phyloP scores from a whole-genome alignment of 2,329 filamentous ascomycete species.

The Scytalidium lignicola region DNA sequence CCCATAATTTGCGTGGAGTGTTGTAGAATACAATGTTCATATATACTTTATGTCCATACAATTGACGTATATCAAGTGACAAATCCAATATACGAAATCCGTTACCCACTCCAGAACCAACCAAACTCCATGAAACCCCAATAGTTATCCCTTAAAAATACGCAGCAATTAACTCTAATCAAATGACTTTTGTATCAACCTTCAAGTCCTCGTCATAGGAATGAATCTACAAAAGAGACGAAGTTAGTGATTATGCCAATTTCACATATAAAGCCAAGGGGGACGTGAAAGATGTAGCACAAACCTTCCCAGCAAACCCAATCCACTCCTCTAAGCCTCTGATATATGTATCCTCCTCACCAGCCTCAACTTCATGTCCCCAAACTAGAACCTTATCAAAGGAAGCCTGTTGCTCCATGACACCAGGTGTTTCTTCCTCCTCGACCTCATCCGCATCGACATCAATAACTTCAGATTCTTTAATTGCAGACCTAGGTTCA shows the following conservation, averaged over 20 bases:
- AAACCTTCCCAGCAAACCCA: constrained; percentile 61
- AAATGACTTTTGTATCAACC: not conserved
- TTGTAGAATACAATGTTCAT: no score
- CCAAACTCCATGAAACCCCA: no score
- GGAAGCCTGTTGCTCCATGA: constrained; percentile 56
- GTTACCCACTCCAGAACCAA: no score
- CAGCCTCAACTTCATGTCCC: constrained; percentile 68
- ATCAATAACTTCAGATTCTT: constrained; percentile 21
- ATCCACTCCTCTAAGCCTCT: constrained; percentile 80
- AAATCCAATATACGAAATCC: no score
- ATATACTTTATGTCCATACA: no score
- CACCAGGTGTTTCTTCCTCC: constrained; percentile 40
- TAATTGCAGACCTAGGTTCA: constrained; percentile 29
- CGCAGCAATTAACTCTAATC: no score
- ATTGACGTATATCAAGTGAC: no score
- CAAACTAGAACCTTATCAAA: constrained; percentile 80
- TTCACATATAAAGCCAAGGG: not conserved
- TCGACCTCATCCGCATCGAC: constrained; percentile 41
- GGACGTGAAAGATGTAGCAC: constrained; percentile 1
- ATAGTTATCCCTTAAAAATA: no score
- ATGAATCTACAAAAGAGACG: constrained; percentile 8
- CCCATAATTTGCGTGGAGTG: no score
- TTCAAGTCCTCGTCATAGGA: constrained; percentile 7
- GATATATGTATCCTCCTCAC: constrained; percentile 63
- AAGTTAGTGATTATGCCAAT: not conserved